phyloP scores from a whole-genome alignment of 345 rosid species.

The Salix arbutifolia region DNA sequence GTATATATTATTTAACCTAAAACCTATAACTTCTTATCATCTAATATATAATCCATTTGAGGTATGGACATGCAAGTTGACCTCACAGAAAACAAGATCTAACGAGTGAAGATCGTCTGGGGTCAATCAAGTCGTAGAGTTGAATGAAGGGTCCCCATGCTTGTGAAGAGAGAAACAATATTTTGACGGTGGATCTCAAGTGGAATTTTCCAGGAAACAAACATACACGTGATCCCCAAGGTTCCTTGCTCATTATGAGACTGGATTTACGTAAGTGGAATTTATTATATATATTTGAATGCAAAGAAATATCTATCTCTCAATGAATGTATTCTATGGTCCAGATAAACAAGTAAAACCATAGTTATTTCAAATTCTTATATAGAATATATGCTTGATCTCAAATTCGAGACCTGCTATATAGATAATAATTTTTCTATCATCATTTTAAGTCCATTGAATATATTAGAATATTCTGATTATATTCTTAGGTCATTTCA shows the following conservation, averaged over 20 bases:
- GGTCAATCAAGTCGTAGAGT: neutral
- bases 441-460: rapidly evolving
- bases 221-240: neutral
- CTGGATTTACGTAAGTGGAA: too few relatives aligned
- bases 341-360: too few relatives aligned
- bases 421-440: rapidly evolving
- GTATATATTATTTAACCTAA: too few relatives aligned
- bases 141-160: neutral
- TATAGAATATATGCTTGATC: rapidly evolving
- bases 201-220: neutral
- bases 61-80: neutral
- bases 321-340: too few relatives aligned
- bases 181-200: slow-evolving; percentile 2
- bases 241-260: neutral
- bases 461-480: too few relatives aligned
- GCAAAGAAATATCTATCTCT: too few relatives aligned
- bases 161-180: neutral
- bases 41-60: too few relatives aligned
- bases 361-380: rapidly evolving
- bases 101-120: neutral
- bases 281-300: too few relatives aligned
- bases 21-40: too few relatives aligned
- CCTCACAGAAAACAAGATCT: neutral
- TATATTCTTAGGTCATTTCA: too few relatives aligned
- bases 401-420: too few relatives aligned